Evolutionary conservation across 2,329 filamentous ascomycete genomes (phyloP).

Genomic region (Scortechinia acanthostroma): DNA sequence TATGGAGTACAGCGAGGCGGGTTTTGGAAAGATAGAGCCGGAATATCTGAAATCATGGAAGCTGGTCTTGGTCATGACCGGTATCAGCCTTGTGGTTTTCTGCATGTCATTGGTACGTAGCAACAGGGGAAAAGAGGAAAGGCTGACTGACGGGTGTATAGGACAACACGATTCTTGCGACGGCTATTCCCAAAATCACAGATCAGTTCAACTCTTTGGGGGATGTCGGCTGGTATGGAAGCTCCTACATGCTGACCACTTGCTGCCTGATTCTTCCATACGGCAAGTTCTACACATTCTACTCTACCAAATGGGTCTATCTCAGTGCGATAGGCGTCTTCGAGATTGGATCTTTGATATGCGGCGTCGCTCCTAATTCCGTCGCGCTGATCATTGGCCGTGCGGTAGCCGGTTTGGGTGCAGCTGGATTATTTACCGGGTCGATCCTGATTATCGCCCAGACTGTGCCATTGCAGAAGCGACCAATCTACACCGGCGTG

Average conservation of each 20-base stretch:
- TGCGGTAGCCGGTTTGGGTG: constrained; percentile 25
- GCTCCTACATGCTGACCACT: constrained; percentile 18
- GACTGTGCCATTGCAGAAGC: constrained; percentile 20
- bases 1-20: too few relatives aligned
- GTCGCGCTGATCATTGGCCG: constrained; percentile 23
- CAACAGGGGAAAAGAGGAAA: too few relatives aligned
- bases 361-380: constrained; percentile 20
- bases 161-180: constrained; percentile 6
- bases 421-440: constrained; percentile 37
- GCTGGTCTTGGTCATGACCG: background rate
- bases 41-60: background rate
- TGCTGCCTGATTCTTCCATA: constrained; percentile 28
- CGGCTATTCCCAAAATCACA: constrained; percentile 1
- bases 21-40: background rate
- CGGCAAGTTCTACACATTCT: constrained; percentile 35
- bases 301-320: constrained; percentile 30
- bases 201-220: background rate
- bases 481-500: constrained; percentile 17
- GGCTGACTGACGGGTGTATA: too few relatives aligned
- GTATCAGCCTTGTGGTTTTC: background rate
- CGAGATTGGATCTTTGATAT: constrained; percentile 32
- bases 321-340: constrained; percentile 27
- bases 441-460: constrained; percentile 30
- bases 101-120: background rate
- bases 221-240: constrained; percentile 1